A percentile compares a stretch with the other conserved stretches of the same genome.
phyloP scores from a whole-genome alignment of 2,329 filamentous ascomycete genomes.

The Ophiostoma novo-ulmi region DNA sequence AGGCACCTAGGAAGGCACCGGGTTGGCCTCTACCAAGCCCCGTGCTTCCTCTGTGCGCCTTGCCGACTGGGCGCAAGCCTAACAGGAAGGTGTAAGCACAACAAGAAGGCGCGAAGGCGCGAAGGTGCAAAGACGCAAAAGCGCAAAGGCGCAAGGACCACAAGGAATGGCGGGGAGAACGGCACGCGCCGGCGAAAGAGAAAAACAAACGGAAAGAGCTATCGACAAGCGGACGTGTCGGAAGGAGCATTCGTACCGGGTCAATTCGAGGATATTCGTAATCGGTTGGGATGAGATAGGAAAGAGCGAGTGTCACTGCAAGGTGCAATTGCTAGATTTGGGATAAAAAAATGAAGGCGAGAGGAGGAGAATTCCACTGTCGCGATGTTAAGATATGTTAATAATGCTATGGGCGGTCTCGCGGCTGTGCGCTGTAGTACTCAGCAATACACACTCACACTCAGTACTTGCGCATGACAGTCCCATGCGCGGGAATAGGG shows the following conservation, averaged over 20 bases:
- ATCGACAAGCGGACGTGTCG: background rate
- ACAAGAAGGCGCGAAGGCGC: background rate
- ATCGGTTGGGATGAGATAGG: background rate
- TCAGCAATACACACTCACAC: background rate
- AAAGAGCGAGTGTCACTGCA: conserved; percentile 2
- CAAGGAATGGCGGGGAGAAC: conserved; percentile 7
- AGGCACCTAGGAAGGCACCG: background rate
- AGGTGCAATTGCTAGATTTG: background rate
- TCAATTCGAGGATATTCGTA: background rate
- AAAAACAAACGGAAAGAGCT: conserved; percentile 7
- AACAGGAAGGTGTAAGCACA: background rate
- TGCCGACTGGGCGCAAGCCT: background rate
- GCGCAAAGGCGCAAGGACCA: background rate
- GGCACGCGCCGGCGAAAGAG: background rate
- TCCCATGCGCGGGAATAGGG: conserved; percentile 17
- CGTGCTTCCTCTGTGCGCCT: background rate
- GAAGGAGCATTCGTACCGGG: background rate
- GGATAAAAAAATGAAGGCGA: background rate
- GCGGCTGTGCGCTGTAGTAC: background rate
- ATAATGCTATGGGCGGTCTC: background rate
- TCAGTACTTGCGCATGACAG: background rate
- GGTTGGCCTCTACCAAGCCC: background rate
- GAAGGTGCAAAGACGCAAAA: background rate
- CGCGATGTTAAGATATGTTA: background rate
- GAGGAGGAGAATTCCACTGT: background rate